A percentile compares a stretch with the other conserved stretches of the same genome.
These are phyloP conservation scores for Phaffomyces opuntiae DNA, from an alignment of 805 yeast species.

Conservation along the genomic window DNA sequence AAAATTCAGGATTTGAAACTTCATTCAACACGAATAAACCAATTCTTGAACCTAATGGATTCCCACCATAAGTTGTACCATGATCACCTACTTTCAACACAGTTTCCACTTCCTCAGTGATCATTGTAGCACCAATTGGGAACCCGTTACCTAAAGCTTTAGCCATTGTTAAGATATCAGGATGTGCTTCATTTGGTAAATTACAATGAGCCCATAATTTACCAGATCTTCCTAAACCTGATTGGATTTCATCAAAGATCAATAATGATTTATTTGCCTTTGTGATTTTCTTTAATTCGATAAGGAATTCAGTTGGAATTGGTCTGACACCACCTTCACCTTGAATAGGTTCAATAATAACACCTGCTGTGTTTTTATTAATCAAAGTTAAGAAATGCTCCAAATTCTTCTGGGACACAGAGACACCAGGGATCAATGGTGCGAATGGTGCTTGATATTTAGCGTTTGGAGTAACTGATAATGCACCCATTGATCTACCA, in stretches of 20 bases:
- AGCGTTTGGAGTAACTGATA: slow-evolving; percentile 86
- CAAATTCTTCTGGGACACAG: slow-evolving; percentile 55
- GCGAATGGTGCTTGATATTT: slow-evolving; percentile 90
- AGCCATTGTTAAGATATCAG: slow-evolving; percentile 91
- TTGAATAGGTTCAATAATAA: slow-evolving; percentile 94
- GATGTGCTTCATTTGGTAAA: slow-evolving; percentile 76
- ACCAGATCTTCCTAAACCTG: slow-evolving; percentile 93
- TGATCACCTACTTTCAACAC: slow-evolving; percentile 86
- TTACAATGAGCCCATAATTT: slow-evolving; percentile 86
- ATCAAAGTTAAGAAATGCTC: slow-evolving; percentile 43
- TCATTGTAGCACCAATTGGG: slow-evolving; percentile 92
- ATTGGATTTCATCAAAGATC: slow-evolving; percentile 93
- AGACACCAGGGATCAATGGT: slow-evolving; percentile 87
- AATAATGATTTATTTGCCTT: slow-evolving; percentile 62
- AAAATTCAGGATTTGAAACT: slow-evolving; percentile 54
- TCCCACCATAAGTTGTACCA: slow-evolving; percentile 97
- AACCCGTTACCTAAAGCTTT: slow-evolving; percentile 95
- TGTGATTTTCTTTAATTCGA: slow-evolving; percentile 61
- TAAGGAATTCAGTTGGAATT: slow-evolving; percentile 55
- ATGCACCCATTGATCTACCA: slow-evolving; percentile 91
- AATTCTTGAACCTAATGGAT: slow-evolving; percentile 83
- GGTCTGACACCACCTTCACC: slow-evolving; percentile 95
- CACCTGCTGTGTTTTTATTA: slow-evolving; percentile 57
- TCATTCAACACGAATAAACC: slow-evolving; percentile 70
- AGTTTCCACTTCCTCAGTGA: slow-evolving; percentile 70